Percentiles rank a stretch among this genome's conserved stretches.
These are phyloP conservation scores for Decorospora gaudefroyi DNA, from an alignment of 2,329 filamentous ascomycete genomes.

Conservation along the genomic window DNA sequence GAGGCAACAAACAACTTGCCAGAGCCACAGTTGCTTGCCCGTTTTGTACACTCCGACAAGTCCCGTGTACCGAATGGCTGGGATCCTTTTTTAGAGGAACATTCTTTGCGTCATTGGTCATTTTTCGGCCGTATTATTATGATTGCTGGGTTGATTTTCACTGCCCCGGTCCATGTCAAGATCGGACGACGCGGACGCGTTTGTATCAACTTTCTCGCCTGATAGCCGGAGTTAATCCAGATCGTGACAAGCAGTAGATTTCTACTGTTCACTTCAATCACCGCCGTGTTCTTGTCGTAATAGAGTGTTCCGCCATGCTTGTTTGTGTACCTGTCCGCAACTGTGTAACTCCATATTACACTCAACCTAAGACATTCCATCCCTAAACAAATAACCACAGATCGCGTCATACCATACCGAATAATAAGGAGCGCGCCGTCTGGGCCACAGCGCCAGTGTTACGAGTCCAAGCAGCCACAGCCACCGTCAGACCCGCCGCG, in stretches of 20 bases:
- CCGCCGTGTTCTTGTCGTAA: neutral
- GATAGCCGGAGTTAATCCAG: conserved; percentile 20
- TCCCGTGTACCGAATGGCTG: conserved; percentile 26
- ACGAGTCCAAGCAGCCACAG: conserved; percentile 19
- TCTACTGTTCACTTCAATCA: conserved; percentile 5
- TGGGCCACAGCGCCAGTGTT: conserved; percentile 23
- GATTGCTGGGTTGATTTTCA: conserved; percentile 9
- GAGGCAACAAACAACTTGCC: conserved; percentile 35
- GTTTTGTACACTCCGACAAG: conserved; percentile 29
- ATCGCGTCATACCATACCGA: conserved; percentile 33
- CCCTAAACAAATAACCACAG: conserved; percentile 22
- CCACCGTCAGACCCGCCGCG: conserved; percentile 19
- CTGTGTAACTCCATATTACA: conserved; percentile 32
- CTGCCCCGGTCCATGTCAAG: conserved; percentile 15
- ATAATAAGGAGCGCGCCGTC: conserved; percentile 14
- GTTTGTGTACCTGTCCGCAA: conserved; percentile 31
- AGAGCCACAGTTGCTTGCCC: conserved; percentile 33
- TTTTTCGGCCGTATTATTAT: conserved; percentile 11
- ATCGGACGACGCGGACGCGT: conserved; percentile 17
- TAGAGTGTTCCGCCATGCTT: conserved; percentile 12
- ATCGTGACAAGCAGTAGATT: conserved; percentile 24
- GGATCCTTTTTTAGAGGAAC: conserved; percentile 11
- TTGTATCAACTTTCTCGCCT: conserved; percentile 25
- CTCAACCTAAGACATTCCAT: conserved; percentile 33
- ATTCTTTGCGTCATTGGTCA: conserved; percentile 23